Evolutionary conservation across 1,139 yeast genomes (phyloP), one percentile per base, ranked within the genome.

Genomic region (Sugiyamaella xylanicola): DNA sequence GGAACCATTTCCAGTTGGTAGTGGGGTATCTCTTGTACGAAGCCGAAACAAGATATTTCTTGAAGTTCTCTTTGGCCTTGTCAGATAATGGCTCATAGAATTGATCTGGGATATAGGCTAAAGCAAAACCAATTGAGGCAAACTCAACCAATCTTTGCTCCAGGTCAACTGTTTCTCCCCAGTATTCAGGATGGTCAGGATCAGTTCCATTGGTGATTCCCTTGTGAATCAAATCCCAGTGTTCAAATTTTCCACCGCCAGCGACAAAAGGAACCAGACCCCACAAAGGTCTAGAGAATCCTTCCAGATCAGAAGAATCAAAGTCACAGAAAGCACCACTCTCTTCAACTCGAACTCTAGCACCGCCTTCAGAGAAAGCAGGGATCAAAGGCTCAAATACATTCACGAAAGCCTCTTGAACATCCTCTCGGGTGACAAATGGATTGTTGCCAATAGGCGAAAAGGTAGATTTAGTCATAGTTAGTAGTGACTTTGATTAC

Each of bases 1-100:
- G 67, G 56, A 70, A 70, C 59, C 68, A 69, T 54, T 63, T 67
- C 72, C 72, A 69, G 53, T 70, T 70, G 53, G 63, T 62, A 52
- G 39, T 52, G 9, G 59, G 59, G 42, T 64, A 67, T 22, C 59
- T 53, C 11, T 56, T 58, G 29, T 54, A 54, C 39, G 70, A 65
- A 22, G 65, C 66, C 1, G 45, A 16, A 32, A 61, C 57, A 11
- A 70, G 59, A 54, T 65, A 70, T 15, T 54, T 53, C 20, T 51
- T 55, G 15, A 68, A 61, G 47, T 58, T 60, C 39, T 55, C 50
- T 59, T 67, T 64, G 4, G 59, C 68, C 15, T 57, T 51, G 4
- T 56, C 60, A 4, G 58, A 19, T 42, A 70, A 53, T 4, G 73
- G 73, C 4, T 68, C 69, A 67, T 68, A 69, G 47, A 70, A 58